Base-by-base conservation (phyloP, 73 alveolate genomes). In the Tetrahymena borealis region DNA sequence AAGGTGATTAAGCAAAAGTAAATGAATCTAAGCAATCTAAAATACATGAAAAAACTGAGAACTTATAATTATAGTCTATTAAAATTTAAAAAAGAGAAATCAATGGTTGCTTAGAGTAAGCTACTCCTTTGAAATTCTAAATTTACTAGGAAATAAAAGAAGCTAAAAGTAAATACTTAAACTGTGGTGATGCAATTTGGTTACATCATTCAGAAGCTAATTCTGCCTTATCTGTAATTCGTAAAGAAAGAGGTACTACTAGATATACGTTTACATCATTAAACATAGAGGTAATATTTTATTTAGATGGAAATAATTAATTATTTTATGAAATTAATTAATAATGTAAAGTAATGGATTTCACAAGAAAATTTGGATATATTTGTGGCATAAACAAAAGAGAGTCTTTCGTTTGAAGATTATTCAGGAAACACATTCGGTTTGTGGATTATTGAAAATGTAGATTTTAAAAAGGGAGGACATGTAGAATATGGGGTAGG, bases 141-240 rank as follows among this genome's bases (percentile, higher is more conserved):
- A 90, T 93, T 0, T 93, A 93, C 79, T 79, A 91, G 6, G 95
- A 93, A 35, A 39, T 79, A 15, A 91, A 39, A 2, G 90, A 91
- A 24, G 92, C 90, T 32, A 93, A 91, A 78, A 79, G 91, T n/a
- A 41, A 40, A 15, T 93, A 42, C 79, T 90, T 93, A 31, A 93
- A 85, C 42, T 93, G 95, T 85, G 95, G 95, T 13, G 95, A 93
- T 90, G 95, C 91, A 11, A 93, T 93, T 13, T 93, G 95, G 95
- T 38, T 93, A 0, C 95, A 93, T 93, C 95, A 93, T 32, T 79
- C 93, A 39, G 95, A 93, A 93, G 91, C 95, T 7, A 93, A 93
- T 42, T 78, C 95, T 11, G 91, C 95, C 11, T 60, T 93, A 39
- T 91, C 95, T 6, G 95, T 92, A 1, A 79, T 90, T 39, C 36